Conservation (phyloP, 495 filamentous ascomycete genomes). For the Penicillium chermesinum region DNA sequence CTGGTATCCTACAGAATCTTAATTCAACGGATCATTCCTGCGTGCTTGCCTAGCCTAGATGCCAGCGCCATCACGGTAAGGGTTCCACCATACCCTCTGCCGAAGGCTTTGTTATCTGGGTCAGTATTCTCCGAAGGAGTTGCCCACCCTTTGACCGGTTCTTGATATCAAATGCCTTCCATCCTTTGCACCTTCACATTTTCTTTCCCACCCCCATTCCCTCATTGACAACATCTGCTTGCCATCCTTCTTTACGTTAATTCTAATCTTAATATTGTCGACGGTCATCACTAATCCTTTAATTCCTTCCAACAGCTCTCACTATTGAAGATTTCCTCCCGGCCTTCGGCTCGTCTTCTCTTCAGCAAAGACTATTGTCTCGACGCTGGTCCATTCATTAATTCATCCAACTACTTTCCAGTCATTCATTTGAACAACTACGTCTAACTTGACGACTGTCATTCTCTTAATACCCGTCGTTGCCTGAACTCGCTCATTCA, state of each 20-base stretch:
- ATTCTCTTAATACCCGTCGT: constrained; percentile 51
- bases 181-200: constrained; percentile 11
- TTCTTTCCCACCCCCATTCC: constrained; percentile 10
- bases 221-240: constrained; percentile 7
- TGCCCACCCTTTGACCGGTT: constrained; percentile 14
- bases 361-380: constrained; percentile 38
- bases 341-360: constrained; percentile 35
- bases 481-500: constrained; percentile 32
- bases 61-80: constrained; percentile 64
- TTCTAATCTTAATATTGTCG: constrained; percentile 17
- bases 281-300: constrained; percentile 26
- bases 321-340: constrained; percentile 34
- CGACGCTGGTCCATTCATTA: constrained; percentile 40
- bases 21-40: constrained; percentile 46
- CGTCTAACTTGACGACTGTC: constrained; percentile 47
- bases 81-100: constrained; percentile 49
- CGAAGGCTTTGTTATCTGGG: constrained; percentile 43
- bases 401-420: constrained; percentile 51
- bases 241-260: constrained; percentile 1
- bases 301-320: constrained; percentile 44
- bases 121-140: constrained; percentile 37
- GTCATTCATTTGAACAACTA: constrained; percentile 43
- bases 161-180: constrained; percentile 26
- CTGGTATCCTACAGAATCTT: constrained; percentile 37
- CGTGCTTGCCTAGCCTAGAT: constrained; percentile 48